Percentiles rank a stretch among this genome's conserved stretches.
Evolutionary conservation across 2,329 filamentous ascomycete species (phyloP).

Genomic region (Phyllosticta citrichinensis): DNA sequence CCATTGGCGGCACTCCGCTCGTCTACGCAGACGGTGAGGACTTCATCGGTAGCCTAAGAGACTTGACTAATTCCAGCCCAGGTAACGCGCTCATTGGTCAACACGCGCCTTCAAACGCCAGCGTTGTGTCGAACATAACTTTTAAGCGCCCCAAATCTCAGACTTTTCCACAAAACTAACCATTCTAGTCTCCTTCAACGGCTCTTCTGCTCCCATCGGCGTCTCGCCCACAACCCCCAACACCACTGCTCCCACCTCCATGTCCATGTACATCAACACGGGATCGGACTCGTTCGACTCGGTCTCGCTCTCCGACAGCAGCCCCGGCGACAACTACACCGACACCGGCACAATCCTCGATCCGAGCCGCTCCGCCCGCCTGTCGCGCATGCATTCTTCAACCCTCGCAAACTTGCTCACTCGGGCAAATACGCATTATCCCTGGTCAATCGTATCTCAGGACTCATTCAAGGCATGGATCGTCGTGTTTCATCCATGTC

Average conservation of each 20-base stretch:
- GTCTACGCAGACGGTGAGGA: slow-evolving; percentile 5
- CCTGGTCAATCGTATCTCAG: background rate
- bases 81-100: slow-evolving; percentile 2
- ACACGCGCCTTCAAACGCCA: slow-evolving; percentile 1
- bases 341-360: background rate
- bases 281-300: slow-evolving; percentile 1
- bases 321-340: slow-evolving; percentile 2
- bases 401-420: background rate
- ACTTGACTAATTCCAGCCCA: background rate
- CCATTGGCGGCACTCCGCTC: slow-evolving; percentile 4
- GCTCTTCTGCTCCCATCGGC: background rate
- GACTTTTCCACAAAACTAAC: background rate
- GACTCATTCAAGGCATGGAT: background rate
- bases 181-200: background rate
- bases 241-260: background rate
- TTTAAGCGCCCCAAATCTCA: background rate
- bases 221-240: slow-evolving; percentile 3
- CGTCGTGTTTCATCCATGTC: too few species aligned
- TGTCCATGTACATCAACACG: slow-evolving; percentile 7
- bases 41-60: background rate
- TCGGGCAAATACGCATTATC: background rate
- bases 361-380: background rate
- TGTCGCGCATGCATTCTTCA: background rate
- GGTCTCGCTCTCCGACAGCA: background rate
- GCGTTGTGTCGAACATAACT: slow-evolving; percentile 5